phyloP scores from a whole-genome alignment of 306 rosid genomes.

The Acacia melanoxylon region DNA sequence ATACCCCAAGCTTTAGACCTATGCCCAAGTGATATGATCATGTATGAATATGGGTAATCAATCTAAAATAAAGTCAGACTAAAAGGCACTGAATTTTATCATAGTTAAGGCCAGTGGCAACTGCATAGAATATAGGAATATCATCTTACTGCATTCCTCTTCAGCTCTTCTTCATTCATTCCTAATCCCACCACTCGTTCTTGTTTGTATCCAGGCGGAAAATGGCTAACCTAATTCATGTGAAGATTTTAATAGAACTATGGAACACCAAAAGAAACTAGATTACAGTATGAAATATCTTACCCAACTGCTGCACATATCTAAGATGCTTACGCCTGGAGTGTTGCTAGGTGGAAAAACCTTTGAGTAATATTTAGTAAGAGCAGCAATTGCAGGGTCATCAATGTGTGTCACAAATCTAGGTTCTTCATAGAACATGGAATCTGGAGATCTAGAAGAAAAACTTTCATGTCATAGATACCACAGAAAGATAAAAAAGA shows the following conservation, averaged over 20 bases:
- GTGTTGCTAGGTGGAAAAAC: constrained; percentile 73
- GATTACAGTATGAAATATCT: constrained; percentile 25
- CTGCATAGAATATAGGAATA: constrained; percentile 16
- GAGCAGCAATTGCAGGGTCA: constrained; percentile 74
- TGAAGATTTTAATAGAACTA: constrained; percentile 2
- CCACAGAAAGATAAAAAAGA: background rate
- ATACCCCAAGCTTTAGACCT: background rate
- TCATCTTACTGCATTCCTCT: constrained; percentile 58
- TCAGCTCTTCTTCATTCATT: constrained; percentile 79
- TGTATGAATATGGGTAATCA: background rate
- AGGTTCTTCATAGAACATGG: constrained; percentile 71
- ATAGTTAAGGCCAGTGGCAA: background rate
- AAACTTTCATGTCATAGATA: constrained; percentile 1
- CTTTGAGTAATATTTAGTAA: constrained; percentile 67
- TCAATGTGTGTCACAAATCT: constrained; percentile 89
- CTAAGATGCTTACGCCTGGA: constrained; percentile 73
- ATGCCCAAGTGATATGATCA: background rate
- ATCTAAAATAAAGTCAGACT: background rate
- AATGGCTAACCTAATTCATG: constrained; percentile 77
- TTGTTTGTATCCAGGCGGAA: constrained; percentile 83
- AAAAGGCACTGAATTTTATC: background rate
- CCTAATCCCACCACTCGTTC: constrained; percentile 73
- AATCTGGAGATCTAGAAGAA: constrained; percentile 58
- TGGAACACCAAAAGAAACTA: constrained; percentile 4
- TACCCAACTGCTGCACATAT: constrained; percentile 93